phyloP scores from a whole-genome alignment of 495 filamentous ascomycete genomes.

The Penicillium daleae region DNA sequence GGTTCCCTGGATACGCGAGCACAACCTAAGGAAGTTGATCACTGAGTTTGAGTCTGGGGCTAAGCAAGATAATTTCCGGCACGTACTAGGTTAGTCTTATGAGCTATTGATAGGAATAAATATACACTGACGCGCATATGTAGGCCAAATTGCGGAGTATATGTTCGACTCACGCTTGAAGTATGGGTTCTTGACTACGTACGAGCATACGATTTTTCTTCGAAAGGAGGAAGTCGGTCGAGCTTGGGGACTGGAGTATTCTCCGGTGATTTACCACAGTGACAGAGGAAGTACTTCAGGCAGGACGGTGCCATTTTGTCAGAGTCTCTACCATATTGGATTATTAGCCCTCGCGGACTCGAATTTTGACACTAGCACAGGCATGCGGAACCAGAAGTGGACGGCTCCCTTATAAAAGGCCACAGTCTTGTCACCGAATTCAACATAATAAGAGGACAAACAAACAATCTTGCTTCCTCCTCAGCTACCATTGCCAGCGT shows the following conservation, averaged over 20 bases:
- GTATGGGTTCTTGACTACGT: constrained; percentile 7
- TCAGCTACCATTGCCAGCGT: background rate
- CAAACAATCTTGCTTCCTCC: constrained; percentile 1
- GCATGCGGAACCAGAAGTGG: constrained; percentile 3
- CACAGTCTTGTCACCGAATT: background rate
- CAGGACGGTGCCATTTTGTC: background rate
- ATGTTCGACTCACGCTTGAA: background rate
- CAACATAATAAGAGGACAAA: background rate
- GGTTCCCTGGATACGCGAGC: constrained; percentile 6
- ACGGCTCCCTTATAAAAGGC: constrained; percentile 4
- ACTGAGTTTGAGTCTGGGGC: background rate
- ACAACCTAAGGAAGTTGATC: background rate
- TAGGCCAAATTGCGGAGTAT: constrained; percentile 9
- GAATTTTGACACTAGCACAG: constrained; percentile 1
- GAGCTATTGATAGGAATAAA: background rate
- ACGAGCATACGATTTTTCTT: constrained; percentile 5
- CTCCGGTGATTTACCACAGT: constrained; percentile 1
- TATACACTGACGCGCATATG: background rate
- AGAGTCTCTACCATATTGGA: constrained; percentile 8
- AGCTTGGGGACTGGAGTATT: constrained; percentile 7
- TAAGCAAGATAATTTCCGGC: background rate
- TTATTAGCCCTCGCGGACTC: constrained; percentile 1
- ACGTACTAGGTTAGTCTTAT: constrained; percentile 7
- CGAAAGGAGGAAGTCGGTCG: constrained; percentile 4
- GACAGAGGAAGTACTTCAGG: constrained; percentile 3